Base-by-base conservation (phyloP, 257 asterid genomes). In the Solanum phureja region DNA sequence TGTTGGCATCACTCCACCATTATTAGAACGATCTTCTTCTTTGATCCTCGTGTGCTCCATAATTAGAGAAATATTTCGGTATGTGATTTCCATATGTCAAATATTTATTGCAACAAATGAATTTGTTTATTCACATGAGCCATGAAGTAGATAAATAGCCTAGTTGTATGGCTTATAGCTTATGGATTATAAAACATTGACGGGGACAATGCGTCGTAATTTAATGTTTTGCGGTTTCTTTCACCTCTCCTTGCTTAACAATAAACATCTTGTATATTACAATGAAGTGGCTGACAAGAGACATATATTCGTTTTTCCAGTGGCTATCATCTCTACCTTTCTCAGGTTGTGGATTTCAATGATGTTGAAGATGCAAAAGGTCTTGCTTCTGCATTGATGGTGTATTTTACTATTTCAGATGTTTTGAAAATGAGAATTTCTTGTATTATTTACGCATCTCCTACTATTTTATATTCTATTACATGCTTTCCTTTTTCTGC, bases 301-400 rank as follows among this genome's bases (percentile, higher is more conserved):
- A 40, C 11, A 40, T 40, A 40, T 0, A 40, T 40, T 40, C 9
- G 9, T 40, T 40, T 40, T 38, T 40, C 44, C 3, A 0, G 3
- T 40, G 44, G 98, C 96, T 97, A 89, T 95, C 96, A 83, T 91
- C 95, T 76, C 87, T 97, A 88, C 95, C 92, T 8, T 94, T 97
- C 88, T 88, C 88, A 34, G 98, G 99, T 84, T 98, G 99, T 88
- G 99, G 99, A 34, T 90, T 95, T 94, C 79, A 89, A 86, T 90
- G 98, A 95, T 89, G 96, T 93, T 91, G 96, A 96, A 83, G 92
- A 94, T 87, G 96, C 99, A 85, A 98, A 97, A 94, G 96, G 96
- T 85, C 98, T 97, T 87, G 91, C 96, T 73, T 98, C 93, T 89
- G 95, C 98, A 90, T 89, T 95, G 90, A 94, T 91, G 98, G 98